These are phyloP conservation scores for Clarireedia hainanense DNA, from an alignment of 2,329 filamentous ascomycete species.

Conservation along the genomic window DNA sequence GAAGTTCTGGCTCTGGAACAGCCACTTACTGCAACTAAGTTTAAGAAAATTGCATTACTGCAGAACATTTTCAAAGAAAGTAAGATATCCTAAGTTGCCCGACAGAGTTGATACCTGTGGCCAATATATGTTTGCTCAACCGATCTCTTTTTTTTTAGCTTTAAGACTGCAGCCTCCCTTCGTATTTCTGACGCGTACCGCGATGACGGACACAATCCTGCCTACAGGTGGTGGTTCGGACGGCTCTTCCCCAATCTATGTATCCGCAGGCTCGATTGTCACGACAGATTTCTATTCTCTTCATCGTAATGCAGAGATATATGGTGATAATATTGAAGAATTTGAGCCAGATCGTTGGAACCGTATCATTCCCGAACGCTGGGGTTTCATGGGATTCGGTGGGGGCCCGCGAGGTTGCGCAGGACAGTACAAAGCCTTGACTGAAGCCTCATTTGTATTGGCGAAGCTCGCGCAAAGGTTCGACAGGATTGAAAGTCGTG, in stretches of 20 bases:
- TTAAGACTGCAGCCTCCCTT: constrained; percentile 18
- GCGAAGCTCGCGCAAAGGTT: constrained; percentile 11
- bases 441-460: constrained; percentile 13
- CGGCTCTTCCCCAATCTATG: constrained; percentile 11
- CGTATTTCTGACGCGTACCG: constrained; percentile 6
- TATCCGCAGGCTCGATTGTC: constrained; percentile 7
- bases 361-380: constrained; percentile 53
- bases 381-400: constrained; percentile 61
- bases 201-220: constrained; percentile 10
- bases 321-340: constrained; percentile 60
- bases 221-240: constrained; percentile 14
- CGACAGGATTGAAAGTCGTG: constrained; percentile 8
- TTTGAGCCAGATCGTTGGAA: constrained; percentile 70
- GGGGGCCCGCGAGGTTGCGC: constrained; percentile 61
- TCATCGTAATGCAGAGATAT: constrained; percentile 34
- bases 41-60: neutral
- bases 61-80: constrained; percentile 1
- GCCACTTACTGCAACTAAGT: too few relatives aligned
- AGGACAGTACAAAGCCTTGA: constrained; percentile 34
- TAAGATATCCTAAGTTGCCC: neutral
- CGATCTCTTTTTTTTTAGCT: rapidly evolving
- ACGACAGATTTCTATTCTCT: constrained; percentile 4
- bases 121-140: neutral
- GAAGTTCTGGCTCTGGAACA: neutral
- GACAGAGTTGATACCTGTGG: neutral